phyloP scores from a whole-genome alignment of 2,329 filamentous ascomycete species.

The Orbilia brochopaga region DNA sequence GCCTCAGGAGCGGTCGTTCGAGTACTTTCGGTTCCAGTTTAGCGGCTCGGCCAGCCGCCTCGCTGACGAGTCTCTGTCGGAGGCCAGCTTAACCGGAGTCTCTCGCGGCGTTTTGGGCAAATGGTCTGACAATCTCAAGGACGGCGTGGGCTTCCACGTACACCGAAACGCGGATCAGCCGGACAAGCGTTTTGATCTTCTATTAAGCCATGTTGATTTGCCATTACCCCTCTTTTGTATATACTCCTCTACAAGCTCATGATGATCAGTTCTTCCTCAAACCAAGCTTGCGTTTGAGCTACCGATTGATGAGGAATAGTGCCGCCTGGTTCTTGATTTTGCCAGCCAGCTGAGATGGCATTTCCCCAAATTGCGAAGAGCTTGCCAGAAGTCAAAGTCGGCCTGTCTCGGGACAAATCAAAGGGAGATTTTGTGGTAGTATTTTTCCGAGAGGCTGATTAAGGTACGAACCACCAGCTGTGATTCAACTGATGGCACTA shows the following conservation, averaged over 20 bases:
- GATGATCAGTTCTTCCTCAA: no score
- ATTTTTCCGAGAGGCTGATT: constrained; percentile 35
- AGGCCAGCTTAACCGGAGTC: neutral
- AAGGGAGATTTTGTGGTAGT: constrained; percentile 25
- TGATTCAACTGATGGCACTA: no score
- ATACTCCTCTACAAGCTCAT: neutral
- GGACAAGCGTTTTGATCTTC: constrained; percentile 1
- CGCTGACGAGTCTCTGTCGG: constrained; percentile 13
- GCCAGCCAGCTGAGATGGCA: no score
- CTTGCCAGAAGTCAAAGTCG: constrained; percentile 2
- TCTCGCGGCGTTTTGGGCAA: neutral
- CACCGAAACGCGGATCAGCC: constrained; percentile 2
- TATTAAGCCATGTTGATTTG: no score
- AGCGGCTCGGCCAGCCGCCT: constrained; percentile 35
- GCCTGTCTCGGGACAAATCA: constrained; percentile 21
- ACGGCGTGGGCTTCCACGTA: neutral
- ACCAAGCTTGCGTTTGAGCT: neutral
- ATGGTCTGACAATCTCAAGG: neutral
- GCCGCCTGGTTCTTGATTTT: neutral
- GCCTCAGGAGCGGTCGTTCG: neutral
- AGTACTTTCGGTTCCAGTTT: constrained; percentile 12
- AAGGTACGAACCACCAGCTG: no score
- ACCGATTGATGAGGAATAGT: constrained; percentile 22
- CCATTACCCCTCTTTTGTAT: constrained; percentile 13
- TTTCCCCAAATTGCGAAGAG: neutral